Evolutionary conservation across 176 grass and related monocot genomes (phyloP).

Genomic region (Carex kokanica): DNA sequence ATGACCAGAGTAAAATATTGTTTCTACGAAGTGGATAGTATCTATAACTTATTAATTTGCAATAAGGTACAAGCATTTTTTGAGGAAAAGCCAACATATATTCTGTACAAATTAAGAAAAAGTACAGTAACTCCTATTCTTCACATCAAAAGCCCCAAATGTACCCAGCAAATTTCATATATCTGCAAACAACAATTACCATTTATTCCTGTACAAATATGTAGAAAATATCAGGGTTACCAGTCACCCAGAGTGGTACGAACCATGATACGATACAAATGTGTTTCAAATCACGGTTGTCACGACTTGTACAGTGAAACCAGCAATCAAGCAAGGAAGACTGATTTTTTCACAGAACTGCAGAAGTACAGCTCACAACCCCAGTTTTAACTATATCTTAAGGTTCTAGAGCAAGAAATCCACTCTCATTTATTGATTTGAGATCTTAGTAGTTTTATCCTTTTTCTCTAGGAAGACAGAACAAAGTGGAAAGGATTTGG

Average conservation of each 20-base stretch:
- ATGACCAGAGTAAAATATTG: not conserved
- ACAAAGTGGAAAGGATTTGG: not conserved
- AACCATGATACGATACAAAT: not conserved
- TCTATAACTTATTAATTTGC: slow-evolving; percentile 4
- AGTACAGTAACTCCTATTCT: not conserved
- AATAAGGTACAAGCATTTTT: not conserved
- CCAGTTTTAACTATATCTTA: not conserved
- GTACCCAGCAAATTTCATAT: not conserved
- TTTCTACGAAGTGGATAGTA: not conserved
- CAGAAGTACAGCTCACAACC: not conserved
- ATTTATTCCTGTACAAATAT: not conserved
- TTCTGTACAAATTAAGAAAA: not conserved
- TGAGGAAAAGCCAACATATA: not conserved
- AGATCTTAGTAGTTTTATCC: not conserved
- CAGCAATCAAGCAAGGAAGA: not conserved
- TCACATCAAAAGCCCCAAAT: not conserved
- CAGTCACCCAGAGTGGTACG: not conserved
- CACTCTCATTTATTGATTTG: not conserved
- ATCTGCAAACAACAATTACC: not conserved
- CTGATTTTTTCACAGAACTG: not conserved
- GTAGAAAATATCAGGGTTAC: not conserved
- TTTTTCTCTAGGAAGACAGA: too few relatives aligned
- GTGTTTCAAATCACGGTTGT: not conserved
- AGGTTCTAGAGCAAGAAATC: not conserved
- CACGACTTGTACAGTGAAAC: not conserved